Evolutionary conservation across 108 stramenopile species (phyloP).

Genomic region (Fragilariopsis cylindrus): DNA sequence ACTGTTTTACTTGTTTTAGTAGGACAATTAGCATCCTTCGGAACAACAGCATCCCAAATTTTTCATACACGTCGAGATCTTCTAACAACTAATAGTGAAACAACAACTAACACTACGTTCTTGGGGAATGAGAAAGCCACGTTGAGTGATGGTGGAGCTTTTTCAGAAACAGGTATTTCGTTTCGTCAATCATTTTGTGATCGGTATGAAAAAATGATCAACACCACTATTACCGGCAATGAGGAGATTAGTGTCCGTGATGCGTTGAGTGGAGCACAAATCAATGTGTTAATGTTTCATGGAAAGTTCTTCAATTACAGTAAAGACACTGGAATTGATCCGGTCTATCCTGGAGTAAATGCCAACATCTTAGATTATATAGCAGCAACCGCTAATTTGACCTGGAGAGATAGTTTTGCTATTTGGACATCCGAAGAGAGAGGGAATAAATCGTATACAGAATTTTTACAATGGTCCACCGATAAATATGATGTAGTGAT

Average conservation of each 20-base stretch:
- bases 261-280: neutral
- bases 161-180: neutral
- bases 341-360: conserved; percentile 9
- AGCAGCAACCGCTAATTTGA: conserved; percentile 10
- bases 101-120: neutral
- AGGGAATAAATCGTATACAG: neutral
- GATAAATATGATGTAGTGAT: conserved; percentile 9
- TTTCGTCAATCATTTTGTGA: neutral
- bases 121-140: neutral
- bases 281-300: neutral
- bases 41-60: too few species aligned
- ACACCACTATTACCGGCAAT: neutral
- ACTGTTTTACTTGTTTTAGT: too few species aligned
- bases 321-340: conserved; percentile 11
- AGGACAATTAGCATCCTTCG: too few species aligned
- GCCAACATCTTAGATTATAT: conserved; percentile 7
- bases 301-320: neutral
- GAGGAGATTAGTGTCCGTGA: neutral
- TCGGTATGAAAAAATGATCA: neutral
- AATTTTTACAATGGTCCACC: neutral
- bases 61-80: too few species aligned
- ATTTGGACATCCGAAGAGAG: neutral
- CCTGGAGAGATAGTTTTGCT: conserved; percentile 14
- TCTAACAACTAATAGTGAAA: neutral
- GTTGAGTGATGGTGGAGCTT: neutral